Base-by-base conservation (phyloP, 169 alveolate genomes). In the Hepatocystis sp. region DNA sequence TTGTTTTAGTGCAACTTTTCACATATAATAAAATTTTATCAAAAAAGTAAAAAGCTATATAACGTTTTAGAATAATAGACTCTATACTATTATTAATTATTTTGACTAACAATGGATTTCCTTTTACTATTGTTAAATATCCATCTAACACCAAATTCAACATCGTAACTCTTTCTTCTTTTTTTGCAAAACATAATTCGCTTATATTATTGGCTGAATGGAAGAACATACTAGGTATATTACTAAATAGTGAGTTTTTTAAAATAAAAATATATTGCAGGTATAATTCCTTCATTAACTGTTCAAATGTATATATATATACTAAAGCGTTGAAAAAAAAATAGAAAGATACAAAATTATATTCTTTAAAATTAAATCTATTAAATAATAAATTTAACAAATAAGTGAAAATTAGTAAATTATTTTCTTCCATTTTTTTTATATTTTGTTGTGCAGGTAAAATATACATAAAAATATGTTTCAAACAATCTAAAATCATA, bases 351-450 rank as follows among this genome's bases (percentile, higher is more conserved):
- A 76, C 40, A 49, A 76, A 58, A 52, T 76, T 76, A 46, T 76
- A 76, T 27, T 76, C 88, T 27, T 76, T 76, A 76, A 76, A 76
- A 49, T 76, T 76, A 49, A 76, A 76, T 58, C 88, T 44, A 44
- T 44, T 76, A 58, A 76, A 76, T 44, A 76, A 13, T 21, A 76
- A 36, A 52, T 76, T 76, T 46, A 76, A 76, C 17, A 76, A 27
- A 21, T 76, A 76, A 11, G 56, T 58, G 0, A 76, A 4, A 30
- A 76, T 39, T 4, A 2, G 21, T 13, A 49, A 17, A 51, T 76
- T 60, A 28, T 76, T 76, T 19, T 30, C 78, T 17, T 58, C 78
- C 5, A 76, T 11, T n/a, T 34, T 15, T 44, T 28, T 40, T 58
- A 76, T 42, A 36, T 49, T 44, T 0, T 76, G 78, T 25, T 44